Base-by-base conservation (phyloP, 2,329 filamentous ascomycete genomes). In the Periconia sp. region DNA sequence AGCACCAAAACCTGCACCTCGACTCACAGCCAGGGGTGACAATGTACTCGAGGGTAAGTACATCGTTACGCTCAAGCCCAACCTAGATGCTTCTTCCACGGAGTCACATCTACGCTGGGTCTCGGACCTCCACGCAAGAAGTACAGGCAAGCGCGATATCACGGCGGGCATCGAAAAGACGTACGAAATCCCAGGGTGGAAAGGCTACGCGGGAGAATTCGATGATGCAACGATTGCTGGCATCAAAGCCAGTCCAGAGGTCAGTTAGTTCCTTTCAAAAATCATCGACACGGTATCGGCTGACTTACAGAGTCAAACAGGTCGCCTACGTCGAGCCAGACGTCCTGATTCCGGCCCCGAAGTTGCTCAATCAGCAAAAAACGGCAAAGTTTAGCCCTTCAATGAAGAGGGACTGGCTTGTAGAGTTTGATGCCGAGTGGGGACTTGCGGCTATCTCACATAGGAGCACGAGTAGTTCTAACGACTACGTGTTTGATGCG, bases 181-280 rank as follows among this genome's bases (percentile, higher is more conserved):
- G 14, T 80, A 74, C 65, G 68, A 66, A 40, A 76, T 80, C 61
- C 62, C 70, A 41, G 63, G 69, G 44, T 79, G 77, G 63, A 75
- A 75, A 45, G 76, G 65, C 18, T 78, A 79, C 42, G 65, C 74
- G 6, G 76, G 74, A 18, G 69, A 74, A 27, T 79, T 81, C 55
- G 78, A 81, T 57, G 71, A 72, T 14, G 69, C 67, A 40, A 78
- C 70, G 30, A 69, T 77, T 35, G 68, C 66, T 41, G 66, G 72
- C 55, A 77, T 80, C 56, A 72, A 61, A 15, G 53, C 47, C 46
- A 63, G 65, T 20, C 54, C 57, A 31, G 60, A 69, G 48, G 65
- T 68, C 33, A 19, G 50, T 47, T n/a, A 19, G 17, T 14, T 27
- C 14, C 20, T 27, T 14, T 30, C 8, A 19, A 43, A 43, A 43